A percentile compares a stretch with the other conserved stretches of the same genome.
phyloP scores from a whole-genome alignment of 768 basidiomycete species.

The Russula olivacea region DNA sequence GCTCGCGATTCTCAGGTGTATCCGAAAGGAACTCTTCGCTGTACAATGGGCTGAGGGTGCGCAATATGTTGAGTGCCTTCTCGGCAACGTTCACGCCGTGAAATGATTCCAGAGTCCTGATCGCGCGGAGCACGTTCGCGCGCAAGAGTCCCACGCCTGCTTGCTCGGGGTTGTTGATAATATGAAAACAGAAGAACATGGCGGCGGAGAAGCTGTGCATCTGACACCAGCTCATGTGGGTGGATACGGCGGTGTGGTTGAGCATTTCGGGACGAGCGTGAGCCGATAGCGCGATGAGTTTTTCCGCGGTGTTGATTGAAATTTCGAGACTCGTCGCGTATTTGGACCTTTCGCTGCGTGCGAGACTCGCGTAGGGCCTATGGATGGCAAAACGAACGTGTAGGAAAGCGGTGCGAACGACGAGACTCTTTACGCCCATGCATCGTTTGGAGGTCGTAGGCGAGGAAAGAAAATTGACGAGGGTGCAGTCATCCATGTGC shows the following conservation, averaged over 20 bases:
- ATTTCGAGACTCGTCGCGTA: slow-evolving; percentile 42
- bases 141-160: slow-evolving; percentile 66
- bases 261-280: slow-evolving; percentile 67
- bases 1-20: slow-evolving; percentile 49
- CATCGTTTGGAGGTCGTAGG: slow-evolving; percentile 46
- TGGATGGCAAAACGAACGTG: slow-evolving; percentile 77
- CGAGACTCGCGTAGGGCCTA: slow-evolving; percentile 56
- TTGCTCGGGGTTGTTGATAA: slow-evolving; percentile 69
- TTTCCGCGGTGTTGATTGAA: slow-evolving; percentile 55
- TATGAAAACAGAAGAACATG: slow-evolving; percentile 80
- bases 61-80: slow-evolving; percentile 59
- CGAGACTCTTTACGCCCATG: slow-evolving; percentile 67
- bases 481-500: slow-evolving; percentile 63
- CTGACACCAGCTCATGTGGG: slow-evolving; percentile 74
- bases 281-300: slow-evolving; percentile 42
- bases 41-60: slow-evolving; percentile 58
- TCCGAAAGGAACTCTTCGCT: slow-evolving; percentile 45
- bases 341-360: slow-evolving; percentile 16
- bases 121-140: slow-evolving; percentile 59
- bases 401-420: slow-evolving; percentile 63
- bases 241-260: slow-evolving; percentile 60
- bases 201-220: slow-evolving; percentile 73
- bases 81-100: slow-evolving; percentile 56
- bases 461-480: slow-evolving; percentile 62
- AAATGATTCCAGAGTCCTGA: slow-evolving; percentile 53